phyloP scores from a whole-genome alignment of 257 asterid species.

The Solanum chmielewskii region DNA sequence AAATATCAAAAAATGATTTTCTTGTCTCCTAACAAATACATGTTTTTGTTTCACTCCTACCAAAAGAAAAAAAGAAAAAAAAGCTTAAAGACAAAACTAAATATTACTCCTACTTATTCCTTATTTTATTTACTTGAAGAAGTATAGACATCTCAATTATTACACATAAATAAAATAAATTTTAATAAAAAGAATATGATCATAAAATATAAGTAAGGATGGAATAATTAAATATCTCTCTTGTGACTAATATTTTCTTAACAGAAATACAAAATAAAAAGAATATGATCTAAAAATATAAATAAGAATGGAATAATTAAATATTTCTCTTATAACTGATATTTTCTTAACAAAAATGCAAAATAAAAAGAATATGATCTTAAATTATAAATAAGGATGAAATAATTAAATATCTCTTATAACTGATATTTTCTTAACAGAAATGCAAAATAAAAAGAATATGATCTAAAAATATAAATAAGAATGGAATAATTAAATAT shows the following conservation, averaged over 20 bases:
- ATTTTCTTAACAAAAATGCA: accelerated
- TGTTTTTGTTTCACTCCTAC: background rate
- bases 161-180: background rate
- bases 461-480: background rate
- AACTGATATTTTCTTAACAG: too few species aligned
- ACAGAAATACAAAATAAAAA: too few species aligned
- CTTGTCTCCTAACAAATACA: background rate
- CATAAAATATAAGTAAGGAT: background rate
- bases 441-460: too few species aligned
- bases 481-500: too few species aligned
- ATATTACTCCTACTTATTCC: background rate
- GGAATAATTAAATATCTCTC: background rate
- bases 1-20: background rate
- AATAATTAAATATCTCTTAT: background rate
- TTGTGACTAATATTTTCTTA: too few species aligned
- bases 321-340: too few species aligned
- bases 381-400: background rate
- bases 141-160: background rate
- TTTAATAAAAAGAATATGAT: background rate
- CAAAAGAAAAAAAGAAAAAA: background rate
- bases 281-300: background rate
- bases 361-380: background rate
- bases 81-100: background rate
- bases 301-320: too few species aligned
- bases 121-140: background rate